phyloP scores from a whole-genome alignment of 176 grass and related monocot genomes.

The Oryza meyeriana region DNA sequence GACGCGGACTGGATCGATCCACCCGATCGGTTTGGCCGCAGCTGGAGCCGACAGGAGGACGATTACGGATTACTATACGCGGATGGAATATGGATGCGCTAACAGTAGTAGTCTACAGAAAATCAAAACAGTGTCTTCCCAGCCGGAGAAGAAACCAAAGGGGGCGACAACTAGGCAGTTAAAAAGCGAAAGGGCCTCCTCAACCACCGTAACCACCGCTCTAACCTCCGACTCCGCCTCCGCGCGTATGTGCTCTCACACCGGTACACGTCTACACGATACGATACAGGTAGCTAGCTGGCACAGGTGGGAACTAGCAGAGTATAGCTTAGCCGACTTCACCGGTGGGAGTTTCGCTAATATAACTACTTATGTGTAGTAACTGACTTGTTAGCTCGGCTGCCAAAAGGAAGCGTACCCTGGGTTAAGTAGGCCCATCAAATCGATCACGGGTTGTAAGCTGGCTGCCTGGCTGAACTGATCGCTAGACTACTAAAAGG shows the following conservation, averaged over 20 bases:
- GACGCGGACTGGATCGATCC: background rate
- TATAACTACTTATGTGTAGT: too few species aligned
- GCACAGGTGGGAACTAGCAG: too few species aligned
- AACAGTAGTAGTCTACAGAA: background rate
- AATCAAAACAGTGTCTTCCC: background rate
- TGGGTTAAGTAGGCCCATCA: background rate
- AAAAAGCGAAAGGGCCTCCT: slow-evolving; percentile 17
- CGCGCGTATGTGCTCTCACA: background rate
- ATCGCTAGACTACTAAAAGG: background rate
- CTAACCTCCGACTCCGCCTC: background rate
- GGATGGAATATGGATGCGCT: background rate
- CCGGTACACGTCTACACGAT: background rate
- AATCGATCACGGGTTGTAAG: background rate
- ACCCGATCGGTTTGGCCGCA: background rate
- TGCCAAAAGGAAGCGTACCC: background rate
- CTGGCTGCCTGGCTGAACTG: background rate
- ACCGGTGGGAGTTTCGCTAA: background rate
- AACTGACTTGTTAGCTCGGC: background rate
- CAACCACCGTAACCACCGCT: slow-evolving; percentile 44
- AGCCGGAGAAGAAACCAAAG: background rate
- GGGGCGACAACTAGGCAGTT: background rate
- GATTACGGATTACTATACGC: background rate
- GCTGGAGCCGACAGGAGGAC: background rate
- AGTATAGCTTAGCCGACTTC: background rate
- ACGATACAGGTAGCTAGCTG: background rate